These are phyloP conservation scores for Lachnellula suecica DNA, from an alignment of 2,329 filamentous ascomycete genomes.

Conservation along the genomic window DNA sequence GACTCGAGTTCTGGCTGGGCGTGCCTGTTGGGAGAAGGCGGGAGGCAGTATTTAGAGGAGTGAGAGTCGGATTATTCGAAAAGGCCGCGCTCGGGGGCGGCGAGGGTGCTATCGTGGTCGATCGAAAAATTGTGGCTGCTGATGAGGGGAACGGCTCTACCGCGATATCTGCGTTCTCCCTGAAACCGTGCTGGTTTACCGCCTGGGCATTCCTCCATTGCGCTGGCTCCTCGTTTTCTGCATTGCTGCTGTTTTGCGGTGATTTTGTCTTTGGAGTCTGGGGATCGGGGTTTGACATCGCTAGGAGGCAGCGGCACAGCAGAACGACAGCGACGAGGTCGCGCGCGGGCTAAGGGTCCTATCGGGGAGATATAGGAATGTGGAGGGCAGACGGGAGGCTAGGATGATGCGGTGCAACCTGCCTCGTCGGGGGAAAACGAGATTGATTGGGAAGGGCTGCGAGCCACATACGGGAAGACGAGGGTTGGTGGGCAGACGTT, in stretches of 20 bases:
- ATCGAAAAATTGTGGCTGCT: constrained; percentile 31
- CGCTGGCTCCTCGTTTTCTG: constrained; percentile 6
- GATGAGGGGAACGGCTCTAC: constrained; percentile 7
- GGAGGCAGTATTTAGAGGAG: constrained; percentile 25
- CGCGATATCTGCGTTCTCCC: constrained; percentile 12
- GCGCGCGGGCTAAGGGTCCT: constrained; percentile 1
- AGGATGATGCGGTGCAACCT: constrained; percentile 8
- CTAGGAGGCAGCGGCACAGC: constrained; percentile 8
- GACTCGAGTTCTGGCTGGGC: constrained; percentile 19
- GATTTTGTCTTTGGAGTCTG: constrained; percentile 17
- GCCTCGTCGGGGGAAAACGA: constrained; percentile 13
- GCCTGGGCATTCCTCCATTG: constrained; percentile 5
- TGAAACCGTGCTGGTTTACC: constrained; percentile 15
- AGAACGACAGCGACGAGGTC: neutral
- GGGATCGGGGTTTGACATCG: constrained; percentile 25
- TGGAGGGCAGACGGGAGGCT: neutral
- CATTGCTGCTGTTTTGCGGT: constrained; percentile 9
- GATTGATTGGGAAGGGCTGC: constrained; percentile 12
- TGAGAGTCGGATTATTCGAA: constrained; percentile 13
- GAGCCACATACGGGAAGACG: constrained; percentile 8
- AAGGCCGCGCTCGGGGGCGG: constrained; percentile 21
- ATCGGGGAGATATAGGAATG: constrained; percentile 3
- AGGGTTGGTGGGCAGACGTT: too few relatives aligned
- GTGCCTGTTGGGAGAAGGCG: constrained; percentile 17
- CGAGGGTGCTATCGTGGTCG: constrained; percentile 41